These are phyloP conservation scores for Quercus berberidifolia DNA, from an alignment of 306 rosid species.

Conservation along the genomic window DNA sequence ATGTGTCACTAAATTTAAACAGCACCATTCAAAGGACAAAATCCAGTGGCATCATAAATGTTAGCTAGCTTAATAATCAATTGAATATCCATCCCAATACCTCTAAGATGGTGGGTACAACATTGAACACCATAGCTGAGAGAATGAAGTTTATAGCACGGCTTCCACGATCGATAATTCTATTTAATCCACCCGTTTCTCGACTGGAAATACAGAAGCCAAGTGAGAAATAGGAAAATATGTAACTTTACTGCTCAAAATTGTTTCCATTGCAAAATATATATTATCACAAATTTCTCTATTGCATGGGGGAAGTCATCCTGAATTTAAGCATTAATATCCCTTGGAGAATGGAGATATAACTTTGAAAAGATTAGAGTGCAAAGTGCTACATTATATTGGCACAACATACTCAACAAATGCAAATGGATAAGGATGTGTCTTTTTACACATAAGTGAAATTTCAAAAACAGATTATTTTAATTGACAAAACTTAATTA, in stretches of 20 bases:
- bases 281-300: neutral
- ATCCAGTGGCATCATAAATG: slow-evolving; percentile 6
- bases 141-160: slow-evolving; percentile 95
- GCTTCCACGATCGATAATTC: slow-evolving; percentile 98
- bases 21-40: neutral
- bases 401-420: neutral
- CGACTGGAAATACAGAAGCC: slow-evolving; percentile 53
- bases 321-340: neutral
- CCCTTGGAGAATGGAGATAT: neutral
- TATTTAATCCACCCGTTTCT: slow-evolving; percentile 90
- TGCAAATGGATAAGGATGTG: too few species aligned
- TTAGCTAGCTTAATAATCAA: slow-evolving; percentile 17
- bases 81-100: slow-evolving; percentile 38
- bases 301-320: neutral
- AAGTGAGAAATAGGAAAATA: neutral
- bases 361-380: neutral
- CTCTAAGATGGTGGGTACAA: slow-evolving; percentile 95
- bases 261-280: neutral
- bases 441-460: too few species aligned
- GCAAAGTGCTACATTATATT: neutral
- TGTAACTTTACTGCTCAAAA: slow-evolving; percentile 11
- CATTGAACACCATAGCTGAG: slow-evolving; percentile 93
- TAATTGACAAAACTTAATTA: neutral
- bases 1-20: neutral
- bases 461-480: neutral